Evolutionary conservation across 257 asterid genomes (phyloP), one percentile per base, ranked within the genome.

Genomic region (Fraxinus americana): DNA sequence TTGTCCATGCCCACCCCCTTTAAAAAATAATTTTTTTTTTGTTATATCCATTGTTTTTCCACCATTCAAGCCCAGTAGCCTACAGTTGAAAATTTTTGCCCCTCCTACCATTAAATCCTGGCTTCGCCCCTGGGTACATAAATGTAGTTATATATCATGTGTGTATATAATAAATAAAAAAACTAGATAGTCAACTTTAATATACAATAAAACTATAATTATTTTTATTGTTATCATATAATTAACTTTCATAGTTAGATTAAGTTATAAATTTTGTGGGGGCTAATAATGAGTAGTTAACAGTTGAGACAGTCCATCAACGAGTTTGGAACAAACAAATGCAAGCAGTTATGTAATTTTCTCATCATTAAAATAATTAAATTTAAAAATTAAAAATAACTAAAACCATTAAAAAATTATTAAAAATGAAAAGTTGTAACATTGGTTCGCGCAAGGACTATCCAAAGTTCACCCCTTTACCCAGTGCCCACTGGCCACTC

Each of bases 401-500:
- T 59, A 59, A 59, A 59, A n/a, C 30, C 16, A 21, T n/a, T 59
- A 21, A 11, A 59, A 59, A 59, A 5, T 19, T 6, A 57, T 57
- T 61, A n/a, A 16, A 61, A 12, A 63, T 16, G 36, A 63, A 63
- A 63, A 63, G 69, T 63, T 27, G 69, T 27, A 32, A 27, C 69
- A 63, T 63, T 12, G 69, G 19, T 27, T 63, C 14, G 69, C 69
- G 69, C 29, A 63, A 25, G 69, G 36, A 12, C 19, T 4, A 11
- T 27, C 38, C 75, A n/a, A 73, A 65, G 34, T 74, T 74, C 65
- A 12, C 78, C 52, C 67, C 50, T 41, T 41, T 43, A 43, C 52
- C 16, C 69, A 63, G 17, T 7, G 34, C 35, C 68, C 35, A 61
- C 19, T 63, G 67, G 4, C 69, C 35, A 63, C 34, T 25, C 69